A percentile compares a stretch with the other conserved stretches of the same genome.
These are phyloP conservation scores for Fusarium sp. DNA, from an alignment of 2,329 filamentous ascomycete genomes.

Conservation along the genomic window DNA sequence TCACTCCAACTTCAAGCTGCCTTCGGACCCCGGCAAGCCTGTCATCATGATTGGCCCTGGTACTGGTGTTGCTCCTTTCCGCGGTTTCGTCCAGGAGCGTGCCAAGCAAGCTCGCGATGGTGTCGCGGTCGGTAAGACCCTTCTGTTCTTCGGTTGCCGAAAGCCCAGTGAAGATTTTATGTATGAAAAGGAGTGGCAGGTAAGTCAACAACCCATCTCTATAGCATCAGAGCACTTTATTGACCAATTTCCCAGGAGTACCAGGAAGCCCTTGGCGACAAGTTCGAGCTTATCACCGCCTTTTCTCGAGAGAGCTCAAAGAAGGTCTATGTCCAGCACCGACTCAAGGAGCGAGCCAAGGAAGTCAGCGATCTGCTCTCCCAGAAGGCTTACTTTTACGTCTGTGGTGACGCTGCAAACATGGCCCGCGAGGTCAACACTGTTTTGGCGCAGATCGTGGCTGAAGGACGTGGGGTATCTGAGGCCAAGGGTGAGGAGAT, in stretches of 20 bases:
- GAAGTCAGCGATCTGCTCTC: conserved; percentile 90
- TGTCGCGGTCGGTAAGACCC: conserved; percentile 85
- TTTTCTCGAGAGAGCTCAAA: conserved; percentile 91
- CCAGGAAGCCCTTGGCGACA: conserved; percentile 86
- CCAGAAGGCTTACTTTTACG: conserved; percentile 94
- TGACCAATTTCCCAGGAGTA: conserved; percentile 74
- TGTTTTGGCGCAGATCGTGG: conserved; percentile 88
- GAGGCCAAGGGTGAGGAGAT: conserved; percentile 94
- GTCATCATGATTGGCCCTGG: conserved; percentile 97
- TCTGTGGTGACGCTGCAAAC: conserved; percentile 97
- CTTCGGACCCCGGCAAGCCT: conserved; percentile 93
- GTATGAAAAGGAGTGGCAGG: conserved; percentile 93
- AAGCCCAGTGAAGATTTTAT: conserved; percentile 91
- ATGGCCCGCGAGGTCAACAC: conserved; percentile 96
- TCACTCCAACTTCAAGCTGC: conserved; percentile 99
- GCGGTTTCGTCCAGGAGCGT: conserved; percentile 94
- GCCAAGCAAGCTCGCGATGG: conserved; percentile 86
- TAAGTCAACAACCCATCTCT: conserved; percentile 64
- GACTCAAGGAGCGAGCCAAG: conserved; percentile 84
- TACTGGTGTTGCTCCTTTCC: conserved; percentile 96
- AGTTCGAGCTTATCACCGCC: conserved; percentile 90
- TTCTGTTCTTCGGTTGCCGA: conserved; percentile 96
- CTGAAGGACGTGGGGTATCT: conserved; percentile 84
- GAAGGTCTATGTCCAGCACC: conserved; percentile 98
- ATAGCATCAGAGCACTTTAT: background rate